Evolutionary conservation across 2,329 filamentous ascomycete species (phyloP).

Genomic region (Sclerotinia trifoliorum): DNA sequence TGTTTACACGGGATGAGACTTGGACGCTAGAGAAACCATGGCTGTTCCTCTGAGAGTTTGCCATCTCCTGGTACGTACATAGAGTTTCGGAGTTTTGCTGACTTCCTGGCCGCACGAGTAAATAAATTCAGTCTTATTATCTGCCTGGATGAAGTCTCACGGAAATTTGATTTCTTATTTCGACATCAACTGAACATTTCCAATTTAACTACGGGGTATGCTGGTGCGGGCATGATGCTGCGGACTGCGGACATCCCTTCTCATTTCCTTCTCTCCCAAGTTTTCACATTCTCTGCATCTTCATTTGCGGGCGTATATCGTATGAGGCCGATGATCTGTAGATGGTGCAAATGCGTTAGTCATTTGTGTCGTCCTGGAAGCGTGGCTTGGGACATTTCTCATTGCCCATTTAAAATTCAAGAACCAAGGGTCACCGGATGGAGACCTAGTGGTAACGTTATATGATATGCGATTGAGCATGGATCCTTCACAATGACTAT

Average conservation of each 20-base stretch:
- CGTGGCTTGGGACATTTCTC: background rate
- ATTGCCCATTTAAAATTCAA: background rate
- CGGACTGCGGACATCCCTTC: background rate
- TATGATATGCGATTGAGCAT: background rate
- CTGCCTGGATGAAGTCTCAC: background rate
- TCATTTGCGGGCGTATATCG: background rate
- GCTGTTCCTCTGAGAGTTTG: too few species aligned
- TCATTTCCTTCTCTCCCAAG: background rate
- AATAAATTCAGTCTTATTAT: background rate
- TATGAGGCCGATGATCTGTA: background rate
- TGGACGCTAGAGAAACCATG: too few species aligned
- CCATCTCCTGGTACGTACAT: too few species aligned
- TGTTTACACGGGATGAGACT: too few species aligned
- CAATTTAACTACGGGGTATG: background rate
- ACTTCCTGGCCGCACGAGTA: background rate
- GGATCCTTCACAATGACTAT: background rate
- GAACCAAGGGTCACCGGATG: background rate
- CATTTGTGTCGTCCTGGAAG: background rate
- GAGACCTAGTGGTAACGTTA: background rate
- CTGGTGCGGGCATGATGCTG: background rate
- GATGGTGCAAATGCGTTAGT: background rate
- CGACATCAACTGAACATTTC: conserved; percentile 1
- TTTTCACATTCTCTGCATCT: background rate
- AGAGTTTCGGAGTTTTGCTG: too few species aligned
- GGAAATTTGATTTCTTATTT: background rate